Evolutionary conservation across 306 rosid species (phyloP), one percentile per base, ranked within the genome.

Genomic region (Calophaca sinica): DNA sequence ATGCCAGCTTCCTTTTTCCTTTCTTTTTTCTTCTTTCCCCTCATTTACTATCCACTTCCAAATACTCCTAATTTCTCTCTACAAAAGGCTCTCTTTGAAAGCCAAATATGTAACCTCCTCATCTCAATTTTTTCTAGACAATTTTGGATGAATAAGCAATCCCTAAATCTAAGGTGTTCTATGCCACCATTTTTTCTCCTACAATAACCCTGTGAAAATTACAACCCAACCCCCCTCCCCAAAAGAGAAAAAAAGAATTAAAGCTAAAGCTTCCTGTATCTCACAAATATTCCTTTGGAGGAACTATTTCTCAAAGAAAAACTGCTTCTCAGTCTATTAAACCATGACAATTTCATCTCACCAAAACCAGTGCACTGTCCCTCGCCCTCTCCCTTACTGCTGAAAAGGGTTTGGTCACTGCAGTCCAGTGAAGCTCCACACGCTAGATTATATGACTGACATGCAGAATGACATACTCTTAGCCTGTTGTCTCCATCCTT

Each of bases 401-500:
- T 94, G 85, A 94, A 94, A 9, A 94, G 88, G 78, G 97, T 94
- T 82, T 91, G 98, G 67, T 94, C 98, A 3, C 87, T 84, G 81
- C 98, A 94, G 75, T 94, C 98, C 7, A 94, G 90, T 14, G 97
- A 94, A 33, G 92, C 98, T 50, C 98, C 97, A n/a, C 98, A 94
- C 2, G 97, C 98, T 60, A 85, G 77, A 80, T 94, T 94, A 75
- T 94, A 94, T 0, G 96, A 87, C 75, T 88, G 89, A 31, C 98
- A 94, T 1, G 97, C 98, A 1, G 96, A 94, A 68, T 94, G 85
- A 79, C 98, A 94, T 10, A 94, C 97, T 39, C 91, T 82, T 9
- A 94, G 90, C 87, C 98, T 86, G 85, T 94, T 88, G 87, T 89
- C 98, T 45, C 97, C 93, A 9, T 93, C 98, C 49, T 75, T 70